Conservation (phyloP, 2,329 filamentous ascomycete genomes). For the Cordyceps pruinosa region DNA sequence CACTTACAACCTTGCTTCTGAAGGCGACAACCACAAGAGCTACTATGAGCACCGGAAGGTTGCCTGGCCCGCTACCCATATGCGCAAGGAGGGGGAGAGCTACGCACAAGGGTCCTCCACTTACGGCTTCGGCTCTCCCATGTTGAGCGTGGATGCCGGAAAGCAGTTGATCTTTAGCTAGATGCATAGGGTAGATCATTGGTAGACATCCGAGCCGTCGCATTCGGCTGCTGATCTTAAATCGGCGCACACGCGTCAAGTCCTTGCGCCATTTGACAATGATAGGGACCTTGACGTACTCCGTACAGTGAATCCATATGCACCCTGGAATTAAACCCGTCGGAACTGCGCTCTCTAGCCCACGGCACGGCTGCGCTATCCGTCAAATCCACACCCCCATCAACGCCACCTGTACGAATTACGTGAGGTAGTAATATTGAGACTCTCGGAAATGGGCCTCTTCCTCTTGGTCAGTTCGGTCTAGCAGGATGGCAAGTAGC, state of each 20-base stretch:
- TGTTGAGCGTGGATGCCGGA: conserved; percentile 16
- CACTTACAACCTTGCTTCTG: conserved; percentile 16
- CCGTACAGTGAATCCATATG: too few relatives aligned
- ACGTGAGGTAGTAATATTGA: not conserved
- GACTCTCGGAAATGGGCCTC: not conserved
- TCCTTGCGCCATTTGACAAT: too few relatives aligned
- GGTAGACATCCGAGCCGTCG: not conserved
- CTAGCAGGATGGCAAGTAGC: not conserved
- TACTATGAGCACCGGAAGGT: conserved; percentile 17
- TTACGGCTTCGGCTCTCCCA: conserved; percentile 17
- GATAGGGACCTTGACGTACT: too few relatives aligned
- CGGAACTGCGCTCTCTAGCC: too few relatives aligned
- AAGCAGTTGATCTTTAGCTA: conserved; percentile 16
- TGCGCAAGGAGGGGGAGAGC: conserved; percentile 15
- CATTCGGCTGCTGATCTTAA: too few relatives aligned
- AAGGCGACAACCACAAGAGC: conserved; percentile 16
- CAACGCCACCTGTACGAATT: not conserved
- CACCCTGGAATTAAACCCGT: too few relatives aligned
- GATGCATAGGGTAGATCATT: not conserved
- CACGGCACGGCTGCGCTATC: not conserved
- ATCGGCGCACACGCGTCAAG: too few relatives aligned
- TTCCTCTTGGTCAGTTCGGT: not conserved
- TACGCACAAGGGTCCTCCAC: conserved; percentile 14
- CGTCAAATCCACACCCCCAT: not conserved
- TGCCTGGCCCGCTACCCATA: conserved; percentile 17